These are phyloP conservation scores for Aphanocladium album DNA, from an alignment of 2,329 filamentous ascomycete genomes.

Conservation along the genomic window DNA sequence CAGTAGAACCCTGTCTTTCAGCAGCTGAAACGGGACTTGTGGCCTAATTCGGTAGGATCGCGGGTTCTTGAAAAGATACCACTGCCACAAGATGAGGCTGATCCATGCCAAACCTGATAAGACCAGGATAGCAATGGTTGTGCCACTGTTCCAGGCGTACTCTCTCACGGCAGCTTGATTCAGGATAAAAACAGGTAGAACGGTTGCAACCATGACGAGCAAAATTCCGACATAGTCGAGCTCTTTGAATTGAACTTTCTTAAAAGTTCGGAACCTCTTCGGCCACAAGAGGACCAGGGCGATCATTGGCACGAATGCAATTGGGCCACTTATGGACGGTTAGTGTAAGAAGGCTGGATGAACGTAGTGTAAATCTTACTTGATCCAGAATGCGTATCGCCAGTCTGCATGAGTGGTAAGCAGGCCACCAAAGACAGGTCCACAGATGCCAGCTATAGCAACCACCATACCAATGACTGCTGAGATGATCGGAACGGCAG, in stretches of 20 bases:
- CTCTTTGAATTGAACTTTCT: neutral
- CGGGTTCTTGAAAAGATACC: constrained; percentile 12
- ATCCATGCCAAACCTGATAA: constrained; percentile 17
- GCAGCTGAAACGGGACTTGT: constrained; percentile 18
- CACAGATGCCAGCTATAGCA: constrained; percentile 18
- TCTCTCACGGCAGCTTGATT: constrained; percentile 19
- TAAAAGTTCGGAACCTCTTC: constrained; percentile 13
- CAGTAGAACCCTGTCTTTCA: constrained; percentile 18
- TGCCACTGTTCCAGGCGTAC: constrained; percentile 18
- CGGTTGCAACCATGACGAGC: constrained; percentile 17
- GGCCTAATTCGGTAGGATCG: constrained; percentile 15
- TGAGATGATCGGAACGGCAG: constrained; percentile 14
- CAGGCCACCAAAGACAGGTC: constrained; percentile 19
- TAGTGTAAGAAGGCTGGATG: constrained; percentile 10
- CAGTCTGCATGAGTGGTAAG: constrained; percentile 15
- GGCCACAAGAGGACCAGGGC: constrained; percentile 11
- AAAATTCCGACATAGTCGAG: constrained; percentile 14
- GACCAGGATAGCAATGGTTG: constrained; percentile 19
- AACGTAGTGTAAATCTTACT: no score
- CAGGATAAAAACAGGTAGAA: constrained; percentile 21
- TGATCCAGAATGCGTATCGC: constrained; percentile 19
- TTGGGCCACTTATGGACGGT: neutral
- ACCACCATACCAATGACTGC: constrained; percentile 17
- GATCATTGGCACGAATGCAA: constrained; percentile 9
- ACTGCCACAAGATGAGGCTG: constrained; percentile 18